These are phyloP conservation scores for Dichotomopilus funicola DNA, from an alignment of 2,329 filamentous ascomycete genomes.

Conservation along the genomic window DNA sequence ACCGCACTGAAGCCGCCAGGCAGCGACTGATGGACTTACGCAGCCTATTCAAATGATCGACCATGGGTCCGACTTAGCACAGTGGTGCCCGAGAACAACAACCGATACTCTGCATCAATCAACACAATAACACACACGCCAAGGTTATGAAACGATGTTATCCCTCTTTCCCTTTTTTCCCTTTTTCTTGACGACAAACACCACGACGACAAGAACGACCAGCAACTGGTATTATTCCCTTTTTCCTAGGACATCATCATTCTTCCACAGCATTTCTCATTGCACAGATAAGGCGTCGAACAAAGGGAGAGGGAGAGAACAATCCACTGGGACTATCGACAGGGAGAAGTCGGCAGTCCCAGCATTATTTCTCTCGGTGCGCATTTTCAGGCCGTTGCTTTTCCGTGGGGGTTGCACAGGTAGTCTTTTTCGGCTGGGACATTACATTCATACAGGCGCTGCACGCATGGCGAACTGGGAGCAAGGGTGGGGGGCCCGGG, in stretches of 20 bases:
- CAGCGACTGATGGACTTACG: conserved; percentile 44
- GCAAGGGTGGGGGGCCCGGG: not conserved
- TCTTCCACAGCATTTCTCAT: no score
- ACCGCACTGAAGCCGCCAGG: conserved; percentile 41
- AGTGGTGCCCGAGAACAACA: not conserved
- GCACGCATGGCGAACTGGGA: no score
- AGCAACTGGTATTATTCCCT: not conserved
- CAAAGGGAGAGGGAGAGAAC: no score
- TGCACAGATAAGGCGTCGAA: no score
- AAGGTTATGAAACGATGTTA: not conserved
- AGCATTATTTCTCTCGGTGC: not conserved
- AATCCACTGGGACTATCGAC: no score
- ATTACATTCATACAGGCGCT: not conserved
- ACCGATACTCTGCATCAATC: not conserved
- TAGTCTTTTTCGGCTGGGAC: not conserved
- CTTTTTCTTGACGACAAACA: not conserved
- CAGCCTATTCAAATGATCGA: conserved; percentile 42
- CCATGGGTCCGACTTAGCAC: not conserved
- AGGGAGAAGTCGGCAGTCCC: no score
- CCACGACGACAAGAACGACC: not conserved
- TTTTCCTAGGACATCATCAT: no score
- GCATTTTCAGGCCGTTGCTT: conserved; percentile 1
- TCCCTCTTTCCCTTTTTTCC: no score
- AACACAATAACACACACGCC: not conserved
- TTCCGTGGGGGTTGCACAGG: not conserved